Base-by-base conservation (phyloP, 2,329 filamentous ascomycete species). In the Cladophialophora exuberans region DNA sequence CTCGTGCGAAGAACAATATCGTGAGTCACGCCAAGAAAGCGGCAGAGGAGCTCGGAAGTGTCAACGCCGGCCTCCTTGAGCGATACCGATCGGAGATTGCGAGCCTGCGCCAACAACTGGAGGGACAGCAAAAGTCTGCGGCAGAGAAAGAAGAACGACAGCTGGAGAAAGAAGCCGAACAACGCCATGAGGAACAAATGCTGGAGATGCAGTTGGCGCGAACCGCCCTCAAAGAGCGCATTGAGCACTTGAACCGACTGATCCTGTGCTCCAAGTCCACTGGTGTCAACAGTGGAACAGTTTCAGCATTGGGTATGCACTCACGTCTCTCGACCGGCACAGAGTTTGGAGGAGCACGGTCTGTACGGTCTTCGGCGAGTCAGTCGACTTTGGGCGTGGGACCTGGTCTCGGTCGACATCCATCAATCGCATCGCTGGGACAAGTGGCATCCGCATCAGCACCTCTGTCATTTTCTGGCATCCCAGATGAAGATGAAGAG, bases 181-280 rank as follows among this genome's bases (percentile, higher is more conserved):
- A 90, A 63, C 85, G 91, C 33, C 94, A 97, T 64, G 92, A 97
- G 69, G 94, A 97, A 75, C 94, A 99, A 72, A 93, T 99, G 82
- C 80, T 99, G 51, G 94, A 99, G 73, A 97, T 99, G 89, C 94
- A 99, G 70, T 82, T 99, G 42, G 94, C 94, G 26, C 85, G 94
- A 36, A 99, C 94, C 1, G 94, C 94, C 0, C 76, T 99, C 51
- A 99, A 97, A 71, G 94, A 99, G 76, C 87, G 94, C 25, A 99
- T 99, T 65, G 92, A 97, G 69, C 94, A 99, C 72, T 79, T 99
- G 42, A 99, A 97, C 73, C 86, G 93, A 43, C 79, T 99, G 45
- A 97, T 99, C 61, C 76, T 99, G 56, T 96, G 90, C 70, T 97
- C 93, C 13, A 97, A 97, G 70, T 97, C 93, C 4, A 88, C 90